Evolutionary conservation across 345 rosid species (phyloP).

Genomic region (Euphorbia lathyris): DNA sequence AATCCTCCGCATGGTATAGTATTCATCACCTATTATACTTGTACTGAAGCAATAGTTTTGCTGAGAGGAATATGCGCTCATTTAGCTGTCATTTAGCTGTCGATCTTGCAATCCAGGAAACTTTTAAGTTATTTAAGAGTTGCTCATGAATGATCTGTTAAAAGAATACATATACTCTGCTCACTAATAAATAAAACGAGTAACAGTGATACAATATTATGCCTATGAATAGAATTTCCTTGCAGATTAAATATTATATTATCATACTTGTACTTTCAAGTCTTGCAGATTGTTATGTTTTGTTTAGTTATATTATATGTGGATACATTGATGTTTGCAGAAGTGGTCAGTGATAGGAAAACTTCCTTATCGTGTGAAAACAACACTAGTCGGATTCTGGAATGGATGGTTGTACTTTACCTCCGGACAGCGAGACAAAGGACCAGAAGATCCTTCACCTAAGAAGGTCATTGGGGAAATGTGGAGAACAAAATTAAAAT

Average conservation of each 20-base stretch:
- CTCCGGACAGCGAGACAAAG: conserved; percentile 94
- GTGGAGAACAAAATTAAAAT: conserved; percentile 85
- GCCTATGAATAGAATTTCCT: background rate
- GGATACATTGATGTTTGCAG: conserved; percentile 35
- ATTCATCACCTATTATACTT: background rate
- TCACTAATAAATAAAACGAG: background rate
- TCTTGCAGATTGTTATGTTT: background rate
- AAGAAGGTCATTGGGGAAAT: conserved; percentile 77
- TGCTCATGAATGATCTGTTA: background rate
- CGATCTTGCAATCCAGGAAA: background rate
- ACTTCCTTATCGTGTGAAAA: conserved; percentile 92
- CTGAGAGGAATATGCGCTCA: background rate
- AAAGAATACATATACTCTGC: background rate
- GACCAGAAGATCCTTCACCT: conserved; percentile 77
- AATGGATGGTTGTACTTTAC: conserved; percentile 85
- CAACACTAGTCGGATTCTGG: conserved; percentile 82
- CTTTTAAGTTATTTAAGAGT: background rate
- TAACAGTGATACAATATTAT: background rate
- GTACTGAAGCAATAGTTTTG: background rate
- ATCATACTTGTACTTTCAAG: background rate
- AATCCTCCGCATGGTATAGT: background rate
- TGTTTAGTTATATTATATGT: no score
- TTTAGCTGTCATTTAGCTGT: background rate
- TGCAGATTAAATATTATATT: background rate
- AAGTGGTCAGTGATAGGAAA: conserved; percentile 86